Base-by-base conservation (phyloP, 805 yeast genomes). In the Groenewaldozyma salmanticensis region DNA sequence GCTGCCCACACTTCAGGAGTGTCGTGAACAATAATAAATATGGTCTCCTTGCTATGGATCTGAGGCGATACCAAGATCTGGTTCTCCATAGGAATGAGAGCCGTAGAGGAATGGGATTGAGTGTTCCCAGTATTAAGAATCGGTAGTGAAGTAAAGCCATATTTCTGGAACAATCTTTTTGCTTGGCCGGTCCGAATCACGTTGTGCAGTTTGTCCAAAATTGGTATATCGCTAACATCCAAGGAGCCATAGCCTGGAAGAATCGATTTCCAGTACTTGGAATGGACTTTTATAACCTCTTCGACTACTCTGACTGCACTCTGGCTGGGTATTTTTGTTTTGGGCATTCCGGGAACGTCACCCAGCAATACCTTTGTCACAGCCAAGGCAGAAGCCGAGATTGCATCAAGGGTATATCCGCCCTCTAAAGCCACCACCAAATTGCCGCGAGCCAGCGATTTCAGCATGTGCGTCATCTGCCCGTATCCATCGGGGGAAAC, bases 401-500 rank as follows among this genome's bases (percentile, higher is more conserved):
- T 92, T 2, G 96, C 75, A 53, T 87, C 95, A 44, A 92, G 68
- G 55, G 86, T 90, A 60, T 92, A 92, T 1, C 99, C 99, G 49
- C 99, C 99, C 68, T 92, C 99, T 31, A 92, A 67, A 4, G 86
- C 81, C 4, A 87, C 96, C 36, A 94, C 83, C 35, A 92, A 57
- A 51, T 83, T 85, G 2, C 98, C 98, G 52, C 74, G 74, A 2
- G 96, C 96, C 34, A 92, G 64, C 31, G 85, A 76, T 61, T 88
- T 88, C 49, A 92, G 67, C 78, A 79, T 71, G 56, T 87, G 94
- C 3, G 96, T 84, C 96, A 92, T 87, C 48, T 87, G 88, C 5
- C 95, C 96, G 59, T 92, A 92, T 11, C 96, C 95, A 31, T 87
- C 81, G 1, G 98, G 98, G 0, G 95, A 73, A 1, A 92, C 94